phyloP scores from a whole-genome alignment of 1,139 yeast species.

The Suzukiozyma palmioleophila region DNA sequence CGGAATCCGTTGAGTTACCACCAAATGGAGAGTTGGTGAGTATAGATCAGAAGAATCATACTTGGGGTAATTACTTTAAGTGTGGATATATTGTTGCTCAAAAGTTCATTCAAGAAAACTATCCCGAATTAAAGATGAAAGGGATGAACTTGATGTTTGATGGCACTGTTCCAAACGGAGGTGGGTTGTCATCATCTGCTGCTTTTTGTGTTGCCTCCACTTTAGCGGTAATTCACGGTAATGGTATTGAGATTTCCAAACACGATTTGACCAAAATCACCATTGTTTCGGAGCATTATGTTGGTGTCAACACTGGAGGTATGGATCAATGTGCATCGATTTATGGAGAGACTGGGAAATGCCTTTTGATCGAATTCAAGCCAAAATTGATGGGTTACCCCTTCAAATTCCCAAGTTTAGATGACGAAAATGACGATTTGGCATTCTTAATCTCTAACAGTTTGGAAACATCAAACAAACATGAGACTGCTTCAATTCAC shows the following conservation, averaged over 20 bases:
- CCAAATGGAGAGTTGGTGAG: constrained; percentile 28
- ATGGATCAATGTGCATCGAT: constrained; percentile 77
- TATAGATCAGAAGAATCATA: constrained; percentile 47
- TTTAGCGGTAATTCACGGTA: constrained; percentile 52
- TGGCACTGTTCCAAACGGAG: constrained; percentile 72
- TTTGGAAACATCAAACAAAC: constrained; percentile 58
- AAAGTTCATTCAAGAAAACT: constrained; percentile 38
- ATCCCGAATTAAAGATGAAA: constrained; percentile 24
- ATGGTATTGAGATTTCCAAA: constrained; percentile 47
- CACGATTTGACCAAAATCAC: constrained; percentile 56
- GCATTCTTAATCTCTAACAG: constrained; percentile 63
- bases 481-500: constrained; percentile 65
- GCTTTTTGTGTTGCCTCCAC: constrained; percentile 70
- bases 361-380: constrained; percentile 57
- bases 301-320: constrained; percentile 75
- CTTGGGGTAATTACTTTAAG: constrained; percentile 67
- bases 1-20: constrained; percentile 31
- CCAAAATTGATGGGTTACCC: constrained; percentile 57
- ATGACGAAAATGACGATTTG: constrained; percentile 32
- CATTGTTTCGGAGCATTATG: constrained; percentile 65
- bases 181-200: constrained; percentile 70
- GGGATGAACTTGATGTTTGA: constrained; percentile 55
- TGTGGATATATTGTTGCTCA: constrained; percentile 64
- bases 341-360: constrained; percentile 59
- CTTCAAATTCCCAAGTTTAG: constrained; percentile 48